phyloP scores from a whole-genome alignment of 2,329 filamentous ascomycete species.

The Rutstroemia sp. region DNA sequence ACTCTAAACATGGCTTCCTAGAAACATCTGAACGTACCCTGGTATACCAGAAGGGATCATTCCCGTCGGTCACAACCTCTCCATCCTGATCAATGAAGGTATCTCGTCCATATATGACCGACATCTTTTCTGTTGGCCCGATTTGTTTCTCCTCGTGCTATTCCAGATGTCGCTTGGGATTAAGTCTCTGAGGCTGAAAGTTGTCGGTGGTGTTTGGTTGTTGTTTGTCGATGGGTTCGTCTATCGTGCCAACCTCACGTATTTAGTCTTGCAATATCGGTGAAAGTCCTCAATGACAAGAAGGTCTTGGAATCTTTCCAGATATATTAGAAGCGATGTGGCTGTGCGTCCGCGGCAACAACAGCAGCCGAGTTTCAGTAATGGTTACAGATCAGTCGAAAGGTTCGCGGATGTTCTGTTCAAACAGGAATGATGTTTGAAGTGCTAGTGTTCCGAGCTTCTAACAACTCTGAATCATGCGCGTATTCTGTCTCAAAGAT shows the following conservation, averaged over 20 bases:
- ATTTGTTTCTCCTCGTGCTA: neutral
- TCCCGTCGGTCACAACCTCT: neutral
- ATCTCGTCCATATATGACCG: neutral
- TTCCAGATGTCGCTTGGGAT: neutral
- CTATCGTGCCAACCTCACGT: neutral
- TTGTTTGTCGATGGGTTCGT: neutral
- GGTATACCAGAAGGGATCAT: conserved; percentile 34
- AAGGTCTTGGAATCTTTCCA: neutral
- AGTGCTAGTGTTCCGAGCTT: neutral
- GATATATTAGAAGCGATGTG: neutral
- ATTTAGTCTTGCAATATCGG: too few relatives aligned
- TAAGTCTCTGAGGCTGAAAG: too few relatives aligned
- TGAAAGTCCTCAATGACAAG: neutral
- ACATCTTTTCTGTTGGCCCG: neutral
- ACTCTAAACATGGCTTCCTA: neutral
- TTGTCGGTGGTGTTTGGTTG: neutral
- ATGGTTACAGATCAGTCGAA: neutral
- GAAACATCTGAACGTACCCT: conserved; percentile 25
- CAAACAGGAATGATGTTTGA: neutral
- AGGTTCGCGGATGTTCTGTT: neutral
- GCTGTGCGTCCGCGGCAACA: neutral
- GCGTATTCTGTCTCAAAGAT: neutral
- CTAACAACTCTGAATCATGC: neutral
- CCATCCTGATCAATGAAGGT: neutral
- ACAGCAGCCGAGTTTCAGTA: neutral